Base-by-base conservation (phyloP, 148 eudicot species). In the Rhododendron simsii region DNA sequence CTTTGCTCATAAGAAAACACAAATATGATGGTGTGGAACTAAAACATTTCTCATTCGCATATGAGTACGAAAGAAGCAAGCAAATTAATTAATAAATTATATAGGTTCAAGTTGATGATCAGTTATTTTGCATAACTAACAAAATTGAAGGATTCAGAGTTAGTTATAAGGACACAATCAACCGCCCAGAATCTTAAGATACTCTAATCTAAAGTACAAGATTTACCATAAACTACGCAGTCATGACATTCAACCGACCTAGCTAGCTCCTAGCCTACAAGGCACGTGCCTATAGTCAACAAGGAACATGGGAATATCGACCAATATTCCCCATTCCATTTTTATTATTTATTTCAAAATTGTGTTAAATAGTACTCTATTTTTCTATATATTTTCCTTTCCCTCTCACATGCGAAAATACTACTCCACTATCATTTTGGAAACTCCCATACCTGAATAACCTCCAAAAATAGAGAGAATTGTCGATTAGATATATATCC, bases 241-340 rank as follows among this genome's bases (percentile, higher is more conserved):
- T 41, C 8, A 6, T 41, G 45, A 41, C 6, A 41, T 41, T 41
- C 45, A 41, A 41, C 45, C 45, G 45, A 41, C 45, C 45, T 41
- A 41, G 45, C 45, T 41, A 41, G 7, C 45, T 41, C 23, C 7
- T 37, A 82, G 85, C 74, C 84, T 86, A 15, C 65, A 51, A 63
- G 86, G 87, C 93, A 92, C 92, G 89, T 88, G 90, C 69, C 86
- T 83, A 28, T 37, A 86, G 92, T 92, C 91, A 90, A 92, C 83
- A 84, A 35, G 85, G 21, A 89, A 89, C 87, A 89, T 87, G 90
- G 82, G 86, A 63, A 13, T 26, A 81, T 90, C 86, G 91, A 92
- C 93, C 90, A 90, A 87, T 90, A 91, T 92, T 55, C 91, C 86
- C 87, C 74, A 33, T 87, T 75, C 83, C 61, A 30, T 82, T 51